phyloP scores from a whole-genome alignment of 495 filamentous ascomycete genomes.

The Aspergillus sclerotioniger region DNA sequence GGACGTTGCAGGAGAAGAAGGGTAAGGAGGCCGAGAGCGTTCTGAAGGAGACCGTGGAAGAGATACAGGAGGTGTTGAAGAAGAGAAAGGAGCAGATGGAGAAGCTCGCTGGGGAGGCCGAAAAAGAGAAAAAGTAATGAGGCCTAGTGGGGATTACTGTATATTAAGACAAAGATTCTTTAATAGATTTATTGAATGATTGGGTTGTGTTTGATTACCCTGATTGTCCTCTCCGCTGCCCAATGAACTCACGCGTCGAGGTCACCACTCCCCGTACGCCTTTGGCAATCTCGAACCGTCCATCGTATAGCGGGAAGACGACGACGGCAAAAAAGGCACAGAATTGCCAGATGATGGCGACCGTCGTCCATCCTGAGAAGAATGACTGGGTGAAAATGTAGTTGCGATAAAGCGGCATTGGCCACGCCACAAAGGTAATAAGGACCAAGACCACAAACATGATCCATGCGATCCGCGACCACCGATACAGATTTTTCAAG shows the following conservation, averaged over 20 bases:
- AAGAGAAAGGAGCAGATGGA: conserved; percentile 42
- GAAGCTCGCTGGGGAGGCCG: conserved; percentile 39
- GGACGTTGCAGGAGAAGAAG: conserved; percentile 54
- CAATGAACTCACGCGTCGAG: conserved; percentile 3
- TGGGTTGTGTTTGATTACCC: neutral
- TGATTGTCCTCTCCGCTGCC: neutral
- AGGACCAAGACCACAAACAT: conserved; percentile 39
- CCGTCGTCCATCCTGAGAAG: conserved; percentile 44
- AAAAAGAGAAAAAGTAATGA: conserved; percentile 20
- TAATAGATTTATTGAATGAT: too few species aligned
- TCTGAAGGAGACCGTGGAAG: conserved; percentile 56
- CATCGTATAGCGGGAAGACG: conserved; percentile 47
- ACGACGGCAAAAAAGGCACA: conserved; percentile 42
- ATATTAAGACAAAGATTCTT: too few species aligned
- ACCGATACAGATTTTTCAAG: conserved; percentile 30
- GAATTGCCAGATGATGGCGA: conserved; percentile 49
- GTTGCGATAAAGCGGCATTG: conserved; percentile 43
- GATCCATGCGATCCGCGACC: conserved; percentile 39
- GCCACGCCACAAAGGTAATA: conserved; percentile 42
- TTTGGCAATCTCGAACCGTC: conserved; percentile 30
- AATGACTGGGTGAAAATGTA: conserved; percentile 47
- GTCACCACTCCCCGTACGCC: conserved; percentile 9
- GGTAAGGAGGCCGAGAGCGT: conserved; percentile 60
- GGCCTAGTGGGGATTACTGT: neutral
- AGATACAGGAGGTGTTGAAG: conserved; percentile 44